These are phyloP conservation scores for Gossypium gossypioides DNA, from an alignment of 441 rosid species.

Conservation along the genomic window DNA sequence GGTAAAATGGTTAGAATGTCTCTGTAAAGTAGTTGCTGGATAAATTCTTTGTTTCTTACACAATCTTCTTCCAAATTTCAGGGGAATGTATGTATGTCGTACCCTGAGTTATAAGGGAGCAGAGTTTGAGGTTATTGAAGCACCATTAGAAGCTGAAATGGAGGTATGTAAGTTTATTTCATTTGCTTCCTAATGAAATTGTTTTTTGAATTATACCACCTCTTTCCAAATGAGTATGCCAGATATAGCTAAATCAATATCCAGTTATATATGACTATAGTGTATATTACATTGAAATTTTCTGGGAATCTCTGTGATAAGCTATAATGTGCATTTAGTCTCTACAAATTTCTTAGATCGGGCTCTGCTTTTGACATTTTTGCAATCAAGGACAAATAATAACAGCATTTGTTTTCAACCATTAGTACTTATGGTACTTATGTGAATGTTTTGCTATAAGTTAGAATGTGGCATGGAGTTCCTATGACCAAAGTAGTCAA, in stretches of 20 bases:
- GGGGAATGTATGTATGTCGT: constrained; percentile 99
- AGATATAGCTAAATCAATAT: not conserved
- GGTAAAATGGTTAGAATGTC: constrained; percentile 36
- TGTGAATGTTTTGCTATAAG: not conserved
- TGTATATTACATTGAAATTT: not conserved
- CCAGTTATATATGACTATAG: not conserved
- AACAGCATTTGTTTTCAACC: not conserved
- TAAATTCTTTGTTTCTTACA: constrained; percentile 18
- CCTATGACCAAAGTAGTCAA: not conserved
- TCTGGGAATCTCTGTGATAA: not conserved
- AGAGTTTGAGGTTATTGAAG: constrained; percentile 92
- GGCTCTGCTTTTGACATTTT: not conserved
- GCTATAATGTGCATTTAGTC: not conserved
- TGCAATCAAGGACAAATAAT: not conserved
- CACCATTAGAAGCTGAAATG: constrained; percentile 83
- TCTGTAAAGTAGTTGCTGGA: constrained; percentile 8
- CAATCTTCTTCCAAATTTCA: constrained; percentile 26
- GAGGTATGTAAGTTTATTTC: constrained; percentile 36
- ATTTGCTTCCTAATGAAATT: not conserved
- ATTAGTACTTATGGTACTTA: not conserved
- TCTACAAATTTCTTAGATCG: not conserved
- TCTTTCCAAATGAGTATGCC: not conserved
- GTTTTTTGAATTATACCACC: constrained; percentile 8
- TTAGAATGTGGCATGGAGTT: not conserved
- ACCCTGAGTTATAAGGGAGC: constrained; percentile 94